Evolutionary conservation across 2,329 filamentous ascomycete species (phyloP), one percentile per base, ranked within the genome.

Genomic region (Alternaria dauci): DNA sequence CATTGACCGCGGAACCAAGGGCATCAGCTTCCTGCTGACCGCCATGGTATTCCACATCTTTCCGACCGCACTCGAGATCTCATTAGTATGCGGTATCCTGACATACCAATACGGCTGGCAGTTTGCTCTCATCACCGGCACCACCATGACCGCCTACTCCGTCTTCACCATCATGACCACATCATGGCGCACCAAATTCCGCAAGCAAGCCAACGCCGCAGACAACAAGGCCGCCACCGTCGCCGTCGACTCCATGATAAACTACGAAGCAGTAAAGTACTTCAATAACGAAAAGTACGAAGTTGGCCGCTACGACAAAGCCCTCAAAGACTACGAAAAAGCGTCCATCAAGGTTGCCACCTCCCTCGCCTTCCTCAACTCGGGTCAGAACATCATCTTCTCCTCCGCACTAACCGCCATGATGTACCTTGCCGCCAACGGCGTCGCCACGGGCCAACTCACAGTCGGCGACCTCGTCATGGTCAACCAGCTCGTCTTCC

Each of bases 271-370:
- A 14, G 95, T 99, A 75, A 99, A 99, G 75, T 97, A 98, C 82
- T 99, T 98, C 82, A 99, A 99, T 83, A 99, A 99, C 74, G 96
- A 99, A 76, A 92, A 91, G 67, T 98, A 93, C 68, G 95, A 99
- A 81, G 92, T 97, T 43, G 86, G 87, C 32, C 88, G 95, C 42
- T 99, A 99, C 77, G 94, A 98, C 79, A 88, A 89, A 70, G 93
- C 95, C 0, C 83, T 99, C 25, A 86, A 89, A 66, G 86, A 90
- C 60, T 99, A 99, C 77, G 92, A 99, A 78, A 91, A 91, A 77
- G 94, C 93, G 59, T 97, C 93, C 16, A 98, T 99, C 83, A 98
- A 98, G 77, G 92, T 99, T 34, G 93, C 93, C 9, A 99, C 95
- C 0, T 98, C 94, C 4, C 82, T 99, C 42, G 91, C 95, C 1